These are phyloP conservation scores for Botrytis porri DNA, from an alignment of 2,329 filamentous ascomycete species.

Conservation along the genomic window DNA sequence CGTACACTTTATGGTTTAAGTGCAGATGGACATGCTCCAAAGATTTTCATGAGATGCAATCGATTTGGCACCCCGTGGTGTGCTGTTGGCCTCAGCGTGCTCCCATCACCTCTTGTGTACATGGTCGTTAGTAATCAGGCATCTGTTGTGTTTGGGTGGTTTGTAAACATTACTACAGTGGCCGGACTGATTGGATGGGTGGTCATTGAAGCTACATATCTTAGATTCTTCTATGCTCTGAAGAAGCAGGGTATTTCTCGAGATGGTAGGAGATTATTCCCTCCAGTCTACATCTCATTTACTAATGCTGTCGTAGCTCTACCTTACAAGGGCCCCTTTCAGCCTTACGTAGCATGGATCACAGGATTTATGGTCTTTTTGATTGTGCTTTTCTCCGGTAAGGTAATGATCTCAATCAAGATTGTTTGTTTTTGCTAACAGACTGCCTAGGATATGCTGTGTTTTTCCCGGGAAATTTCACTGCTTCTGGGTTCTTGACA, in stretches of 20 bases:
- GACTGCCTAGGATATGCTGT: not conserved
- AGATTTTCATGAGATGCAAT: constrained; percentile 53
- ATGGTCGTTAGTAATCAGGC: constrained; percentile 60
- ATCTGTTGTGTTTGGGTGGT: constrained; percentile 63
- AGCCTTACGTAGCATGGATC: constrained; percentile 56
- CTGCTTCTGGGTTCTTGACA: constrained; percentile 55
- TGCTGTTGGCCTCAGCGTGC: constrained; percentile 51
- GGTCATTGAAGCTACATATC: constrained; percentile 56
- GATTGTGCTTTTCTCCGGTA: constrained; percentile 47
- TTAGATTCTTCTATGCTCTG: constrained; percentile 54
- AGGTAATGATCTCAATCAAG: not conserved
- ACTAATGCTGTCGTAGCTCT: constrained; percentile 36
- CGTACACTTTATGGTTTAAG: constrained; percentile 60
- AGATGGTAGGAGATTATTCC: constrained; percentile 28
- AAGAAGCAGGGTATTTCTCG: constrained; percentile 53
- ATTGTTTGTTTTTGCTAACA: constrained; percentile 6
- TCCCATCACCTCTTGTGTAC: constrained; percentile 65
- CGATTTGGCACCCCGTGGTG: constrained; percentile 55
- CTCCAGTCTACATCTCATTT: not conserved
- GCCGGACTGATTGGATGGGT: constrained; percentile 65
- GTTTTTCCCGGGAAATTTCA: constrained; percentile 46
- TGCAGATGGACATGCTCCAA: constrained; percentile 54
- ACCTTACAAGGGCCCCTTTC: constrained; percentile 54
- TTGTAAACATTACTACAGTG: constrained; percentile 61
- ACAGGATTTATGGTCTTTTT: constrained; percentile 59